Evolutionary conservation across 805 yeast species (phyloP), one percentile per base, ranked within the genome.

Genomic region (Candida dajiaensis): DNA sequence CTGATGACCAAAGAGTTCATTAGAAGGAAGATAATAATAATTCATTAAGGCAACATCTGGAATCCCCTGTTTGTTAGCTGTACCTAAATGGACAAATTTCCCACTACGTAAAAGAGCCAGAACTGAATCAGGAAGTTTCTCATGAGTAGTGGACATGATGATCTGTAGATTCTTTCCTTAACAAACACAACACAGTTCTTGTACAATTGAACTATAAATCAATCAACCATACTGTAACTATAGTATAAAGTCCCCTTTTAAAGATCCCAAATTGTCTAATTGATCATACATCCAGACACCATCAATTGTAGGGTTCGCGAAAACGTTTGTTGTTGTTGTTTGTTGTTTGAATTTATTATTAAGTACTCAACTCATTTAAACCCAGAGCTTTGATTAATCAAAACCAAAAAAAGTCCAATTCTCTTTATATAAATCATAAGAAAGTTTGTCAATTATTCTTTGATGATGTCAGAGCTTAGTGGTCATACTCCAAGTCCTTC

Each of bases 41-140:
- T 88, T 92, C 98, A 92, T 92, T 52, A 92, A 72, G 18, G 94
- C 78, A 3, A 89, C 96, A 50, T 90, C 94, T 6, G 98, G 98
- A 40, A 79, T 65, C 39, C 86, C 75, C 9, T 63, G 50, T 10
- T 63, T 62, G 43, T 72, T 69, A 49, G 89, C 78, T 2, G 98
- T 92, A 3, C 92, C 97, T 41, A 90, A 71, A 63, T 90, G 97
- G 36, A 90, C 79, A 63, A 80, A 85, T 51, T 83, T 76, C 11
- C 88, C 82, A 13, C 76, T 71, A 49, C 78, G 72, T 33, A 85
- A 70, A 35, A 85, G 67, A 12, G 68, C 60, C 19, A 69, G 48
- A 16, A 78, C 62, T 38, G 63, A 67, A 21, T 58, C 56, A 20
- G 75, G 74, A 12, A 69, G 63, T 38, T 63, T 62, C 20, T 60